Percentiles rank a stretch among this genome's conserved stretches.
Evolutionary conservation across 106 monocot genomes (phyloP).

Genomic region (Triglochin maritima): DNA sequence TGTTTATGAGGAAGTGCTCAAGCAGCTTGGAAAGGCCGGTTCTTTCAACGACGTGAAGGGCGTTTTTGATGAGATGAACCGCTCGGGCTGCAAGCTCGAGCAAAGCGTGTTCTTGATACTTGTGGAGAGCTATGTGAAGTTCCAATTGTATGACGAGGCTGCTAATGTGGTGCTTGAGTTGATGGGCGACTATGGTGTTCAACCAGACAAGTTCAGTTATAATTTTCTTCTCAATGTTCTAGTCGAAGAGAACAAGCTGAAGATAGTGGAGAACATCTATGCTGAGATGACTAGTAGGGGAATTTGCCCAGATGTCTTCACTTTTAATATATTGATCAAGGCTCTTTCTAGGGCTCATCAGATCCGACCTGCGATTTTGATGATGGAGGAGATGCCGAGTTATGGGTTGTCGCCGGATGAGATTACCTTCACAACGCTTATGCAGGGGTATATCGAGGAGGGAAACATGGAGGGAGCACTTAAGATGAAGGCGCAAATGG

Average conservation of each 20-base stretch:
- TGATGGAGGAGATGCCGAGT: slow-evolving; percentile 77
- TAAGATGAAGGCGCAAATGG: slow-evolving; percentile 52
- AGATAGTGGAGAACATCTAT: slow-evolving; percentile 68
- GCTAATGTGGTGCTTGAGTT: slow-evolving; percentile 36
- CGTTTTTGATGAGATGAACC: slow-evolving; percentile 42
- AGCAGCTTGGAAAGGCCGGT: slow-evolving; percentile 53
- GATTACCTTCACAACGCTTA: slow-evolving; percentile 80
- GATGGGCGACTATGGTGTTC: slow-evolving; percentile 48
- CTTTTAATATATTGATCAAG: slow-evolving; percentile 87
- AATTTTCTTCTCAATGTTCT: slow-evolving; percentile 69
- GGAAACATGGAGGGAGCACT: slow-evolving; percentile 67
- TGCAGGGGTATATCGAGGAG: slow-evolving; percentile 76
- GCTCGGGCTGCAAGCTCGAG: slow-evolving; percentile 34
- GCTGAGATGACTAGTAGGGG: slow-evolving; percentile 43
- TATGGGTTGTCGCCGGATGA: slow-evolving; percentile 56
- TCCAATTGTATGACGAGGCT: slow-evolving; percentile 49
- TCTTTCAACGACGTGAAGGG: slow-evolving; percentile 44
- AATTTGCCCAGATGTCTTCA: slow-evolving; percentile 55
- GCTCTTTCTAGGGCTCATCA: slow-evolving; percentile 78
- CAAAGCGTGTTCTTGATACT: slow-evolving; percentile 40
- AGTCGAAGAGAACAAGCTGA: slow-evolving; percentile 58
- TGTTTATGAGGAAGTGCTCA: slow-evolving; percentile 52
- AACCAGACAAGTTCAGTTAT: slow-evolving; percentile 35
- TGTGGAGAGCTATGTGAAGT: slow-evolving; percentile 33
- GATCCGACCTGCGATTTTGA: slow-evolving; percentile 41